These are phyloP conservation scores for Gloeopeniophorella convolvens DNA, from an alignment of 768 basidiomycete genomes.

Conservation along the genomic window DNA sequence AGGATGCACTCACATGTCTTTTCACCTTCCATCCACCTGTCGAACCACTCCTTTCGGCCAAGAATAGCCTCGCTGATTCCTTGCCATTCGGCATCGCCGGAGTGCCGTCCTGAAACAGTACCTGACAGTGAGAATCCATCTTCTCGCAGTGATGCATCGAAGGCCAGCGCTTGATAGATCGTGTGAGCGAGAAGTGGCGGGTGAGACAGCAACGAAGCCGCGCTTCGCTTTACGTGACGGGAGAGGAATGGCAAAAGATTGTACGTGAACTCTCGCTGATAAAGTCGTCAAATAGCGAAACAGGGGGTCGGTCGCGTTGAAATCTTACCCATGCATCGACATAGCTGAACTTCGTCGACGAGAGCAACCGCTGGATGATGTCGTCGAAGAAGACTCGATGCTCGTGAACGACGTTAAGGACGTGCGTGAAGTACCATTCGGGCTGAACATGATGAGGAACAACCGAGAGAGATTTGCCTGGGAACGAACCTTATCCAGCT, in stretches of 20 bases:
- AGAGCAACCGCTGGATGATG: slow-evolving; percentile 64
- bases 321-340: slow-evolving; percentile 70
- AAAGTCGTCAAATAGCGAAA: slow-evolving; percentile 4
- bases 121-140: slow-evolving; percentile 61
- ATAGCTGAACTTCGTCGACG: slow-evolving; percentile 50
- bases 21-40: slow-evolving; percentile 86
- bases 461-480: background rate
- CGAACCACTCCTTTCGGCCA: slow-evolving; percentile 83
- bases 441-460: slow-evolving; percentile 45
- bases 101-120: slow-evolving; percentile 36
- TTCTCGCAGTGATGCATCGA: slow-evolving; percentile 73
- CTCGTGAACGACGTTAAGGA: slow-evolving; percentile 82
- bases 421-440: slow-evolving; percentile 94
- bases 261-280: slow-evolving; percentile 75
- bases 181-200: slow-evolving; percentile 92
- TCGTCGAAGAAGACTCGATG: slow-evolving; percentile 75
- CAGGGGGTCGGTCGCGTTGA: background rate
- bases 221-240: slow-evolving; percentile 65
- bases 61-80: slow-evolving; percentile 81
- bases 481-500: slow-evolving; percentile 74
- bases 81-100: slow-evolving; percentile 45
- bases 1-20: slow-evolving; percentile 60
- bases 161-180: slow-evolving; percentile 84
- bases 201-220: slow-evolving; percentile 66
- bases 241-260: slow-evolving; percentile 73